These are phyloP conservation scores for Cordyceps cateniannulata DNA, from an alignment of 2,329 filamentous ascomycete species.

Conservation along the genomic window DNA sequence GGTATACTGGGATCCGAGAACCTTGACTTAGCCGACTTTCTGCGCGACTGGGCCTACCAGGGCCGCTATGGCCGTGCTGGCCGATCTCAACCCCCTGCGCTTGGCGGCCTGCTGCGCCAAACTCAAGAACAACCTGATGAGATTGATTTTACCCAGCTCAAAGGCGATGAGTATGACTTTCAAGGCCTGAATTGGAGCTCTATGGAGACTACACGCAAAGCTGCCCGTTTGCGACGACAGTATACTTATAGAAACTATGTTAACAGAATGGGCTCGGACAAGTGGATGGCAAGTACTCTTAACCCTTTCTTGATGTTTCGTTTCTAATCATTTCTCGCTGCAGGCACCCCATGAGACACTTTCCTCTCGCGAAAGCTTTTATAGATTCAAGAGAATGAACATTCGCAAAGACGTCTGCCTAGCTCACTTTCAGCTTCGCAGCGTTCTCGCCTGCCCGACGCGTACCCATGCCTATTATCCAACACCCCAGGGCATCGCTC, in stretches of 20 bases:
- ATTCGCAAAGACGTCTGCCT: conserved; percentile 47
- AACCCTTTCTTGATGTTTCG: not conserved
- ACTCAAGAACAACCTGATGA: conserved; percentile 15
- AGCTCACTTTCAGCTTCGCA: conserved; percentile 61
- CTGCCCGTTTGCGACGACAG: conserved; percentile 41
- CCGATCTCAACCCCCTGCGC: conserved; percentile 21
- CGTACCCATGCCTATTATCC: conserved; percentile 53
- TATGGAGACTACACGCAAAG: conserved; percentile 42
- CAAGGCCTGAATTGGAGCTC: conserved; percentile 54
- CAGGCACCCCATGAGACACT: conserved; percentile 19
- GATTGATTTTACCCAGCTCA: conserved; percentile 39
- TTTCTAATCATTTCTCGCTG: not conserved
- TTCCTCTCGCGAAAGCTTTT: conserved; percentile 41
- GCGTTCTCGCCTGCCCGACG: conserved; percentile 51
- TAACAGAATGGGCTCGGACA: conserved; percentile 43
- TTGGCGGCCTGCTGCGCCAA: conserved; percentile 27
- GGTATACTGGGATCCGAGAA: conserved; percentile 42
- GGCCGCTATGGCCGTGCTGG: conserved; percentile 20
- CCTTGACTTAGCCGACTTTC: conserved; percentile 41
- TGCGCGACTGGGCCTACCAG: conserved; percentile 41
- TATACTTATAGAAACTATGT: conserved; percentile 52
- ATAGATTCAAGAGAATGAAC: conserved; percentile 52
- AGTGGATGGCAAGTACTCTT: conserved; percentile 38
- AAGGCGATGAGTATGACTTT: conserved; percentile 50
- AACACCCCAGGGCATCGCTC: conserved; percentile 40